Base-by-base conservation (phyloP, 352 stramenopile species). In the Globisporangium mamillatum region DNA sequence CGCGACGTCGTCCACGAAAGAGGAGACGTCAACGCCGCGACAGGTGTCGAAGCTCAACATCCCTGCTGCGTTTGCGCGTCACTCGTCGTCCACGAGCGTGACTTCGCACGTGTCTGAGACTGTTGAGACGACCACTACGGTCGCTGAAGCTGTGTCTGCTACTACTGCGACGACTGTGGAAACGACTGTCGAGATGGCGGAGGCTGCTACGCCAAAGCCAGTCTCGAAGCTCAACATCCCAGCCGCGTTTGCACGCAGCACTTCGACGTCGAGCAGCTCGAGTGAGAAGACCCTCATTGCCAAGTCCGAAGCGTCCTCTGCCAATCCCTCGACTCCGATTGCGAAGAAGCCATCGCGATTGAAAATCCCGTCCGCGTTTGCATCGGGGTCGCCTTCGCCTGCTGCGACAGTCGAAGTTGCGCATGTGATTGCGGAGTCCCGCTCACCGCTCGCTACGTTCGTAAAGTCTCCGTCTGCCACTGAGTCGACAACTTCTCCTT, bases 201-300 rank as follows among this genome's bases (percentile, higher is more conserved):
- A n/a, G 38, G 36, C 60, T 20, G n/a, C 55, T 7, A 65, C 74
- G 16, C 75, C 75, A 14, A 81, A 82, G 24, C 78, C 82, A 5
- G 86, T 88, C 62, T 92, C 84, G 60, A 92, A 91, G 66, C 75
- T 92, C 4, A 77, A 73, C 32, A 84, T 84, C 38, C 77, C 77
- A 0, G 48, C 68, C 9, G 80, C 84, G 50, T 92, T 92, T 54
- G 75, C 77, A 1, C 78, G 80, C 18, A 79, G 71, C 34, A 59
- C 72, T 2, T 85, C 77, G 3, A 70, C 77, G 7, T 82, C 77
- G 36, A 66, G 50, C 41, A 64, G 6, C 27, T 78, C 77, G 56
- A 82, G 74, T 61, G 63, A 72, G 54, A 60, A 20, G 46, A 48
- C 14, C 4, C 24, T 34, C 1, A 6, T 27, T 3, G 4, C 38